phyloP scores from a whole-genome alignment of 768 basidiomycete genomes.

The Omphalotus guepiniiformis region DNA sequence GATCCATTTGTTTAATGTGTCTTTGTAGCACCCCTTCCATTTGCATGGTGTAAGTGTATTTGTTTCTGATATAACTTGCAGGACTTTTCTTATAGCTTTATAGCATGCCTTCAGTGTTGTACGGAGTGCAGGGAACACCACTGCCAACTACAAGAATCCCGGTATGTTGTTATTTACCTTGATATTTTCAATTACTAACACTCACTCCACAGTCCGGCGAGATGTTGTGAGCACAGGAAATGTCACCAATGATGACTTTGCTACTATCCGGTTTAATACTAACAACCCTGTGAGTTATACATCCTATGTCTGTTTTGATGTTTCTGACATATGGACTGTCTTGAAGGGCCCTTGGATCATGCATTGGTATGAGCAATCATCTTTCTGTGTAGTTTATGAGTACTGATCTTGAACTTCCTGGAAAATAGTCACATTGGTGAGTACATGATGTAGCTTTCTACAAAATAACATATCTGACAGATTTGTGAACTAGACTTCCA shows the following conservation, averaged over 20 bases:
- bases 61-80: neutral
- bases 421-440: no score
- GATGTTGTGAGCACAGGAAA: constrained; percentile 32
- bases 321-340: no score
- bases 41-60: constrained; percentile 38
- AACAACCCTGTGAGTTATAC: constrained; percentile 42
- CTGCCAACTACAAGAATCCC: constrained; percentile 45
- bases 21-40: constrained; percentile 46
- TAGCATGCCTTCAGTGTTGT: constrained; percentile 42
- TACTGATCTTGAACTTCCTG: no score
- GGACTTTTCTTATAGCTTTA: neutral
- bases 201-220: constrained; percentile 31
- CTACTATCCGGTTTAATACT: constrained; percentile 42
- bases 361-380: no score
- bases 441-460: no score
- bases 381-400: no score
- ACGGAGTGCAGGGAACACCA: constrained; percentile 28
- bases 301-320: no score
- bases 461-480: no score
- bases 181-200: neutral
- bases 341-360: no score
- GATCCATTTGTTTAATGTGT: no score
- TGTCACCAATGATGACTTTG: constrained; percentile 16
- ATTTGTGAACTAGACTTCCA: no score
- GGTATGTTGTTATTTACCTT: constrained; percentile 6